Evolutionary conservation across 192 early-diverging fungal genomes (phyloP).

Genomic region (Umbelopsis ramanniana): DNA sequence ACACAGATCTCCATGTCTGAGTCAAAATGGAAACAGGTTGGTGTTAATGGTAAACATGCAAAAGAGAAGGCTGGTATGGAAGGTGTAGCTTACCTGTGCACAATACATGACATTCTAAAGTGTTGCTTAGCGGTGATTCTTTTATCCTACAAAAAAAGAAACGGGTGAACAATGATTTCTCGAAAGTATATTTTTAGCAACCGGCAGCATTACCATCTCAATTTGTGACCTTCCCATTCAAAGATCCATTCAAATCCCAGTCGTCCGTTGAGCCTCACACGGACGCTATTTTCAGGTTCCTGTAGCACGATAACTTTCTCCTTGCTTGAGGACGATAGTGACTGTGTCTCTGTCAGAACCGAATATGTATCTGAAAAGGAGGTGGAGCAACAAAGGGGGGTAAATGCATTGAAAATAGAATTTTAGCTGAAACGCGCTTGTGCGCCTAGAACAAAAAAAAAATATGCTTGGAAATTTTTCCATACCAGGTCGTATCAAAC

Average conservation of each 20-base stretch:
- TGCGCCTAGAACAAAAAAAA: neutral
- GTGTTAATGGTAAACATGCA: too few species aligned
- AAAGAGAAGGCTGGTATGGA: neutral
- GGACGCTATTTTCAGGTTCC: constrained; percentile 4
- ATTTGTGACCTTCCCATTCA: constrained; percentile 28
- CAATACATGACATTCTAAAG: constrained; percentile 22
- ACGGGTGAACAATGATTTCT: neutral
- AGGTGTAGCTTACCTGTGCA: neutral
- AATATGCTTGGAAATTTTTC: neutral
- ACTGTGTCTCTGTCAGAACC: constrained; percentile 28
- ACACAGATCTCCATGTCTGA: constrained; percentile 27
- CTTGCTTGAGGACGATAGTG: constrained; percentile 2
- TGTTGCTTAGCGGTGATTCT: constrained; percentile 17
- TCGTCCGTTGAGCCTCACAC: neutral
- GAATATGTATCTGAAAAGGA: constrained; percentile 18
- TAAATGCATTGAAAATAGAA: too few species aligned
- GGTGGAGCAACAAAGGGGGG: neutral
- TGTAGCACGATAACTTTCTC: constrained; percentile 23
- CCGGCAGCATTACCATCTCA: constrained; percentile 22
- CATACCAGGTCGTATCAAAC: constrained; percentile 21
- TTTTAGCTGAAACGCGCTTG: too few species aligned
- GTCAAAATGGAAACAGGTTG: neutral
- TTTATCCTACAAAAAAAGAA: constrained; percentile 24
- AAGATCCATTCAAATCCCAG: constrained; percentile 31
- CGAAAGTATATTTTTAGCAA: constrained; percentile 24